Evolutionary conservation across 192 early-diverging fungal genomes (phyloP), one percentile per base, ranked within the genome.

Genomic region (Mycoemilia scoparia): DNA sequence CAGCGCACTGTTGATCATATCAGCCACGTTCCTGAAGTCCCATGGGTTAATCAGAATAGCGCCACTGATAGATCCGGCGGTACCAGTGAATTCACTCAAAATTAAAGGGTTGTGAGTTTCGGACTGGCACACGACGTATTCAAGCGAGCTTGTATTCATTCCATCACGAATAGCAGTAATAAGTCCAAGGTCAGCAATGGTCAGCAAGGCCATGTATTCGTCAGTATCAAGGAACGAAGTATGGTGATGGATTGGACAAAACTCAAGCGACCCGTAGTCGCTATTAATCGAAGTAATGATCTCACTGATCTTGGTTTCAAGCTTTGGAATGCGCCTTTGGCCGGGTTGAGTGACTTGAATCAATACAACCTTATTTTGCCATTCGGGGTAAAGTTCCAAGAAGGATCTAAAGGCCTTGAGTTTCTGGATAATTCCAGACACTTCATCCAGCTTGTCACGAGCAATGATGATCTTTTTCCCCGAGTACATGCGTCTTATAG

Each of bases 131-230:
- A 95, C 78, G 7, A 90, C 76, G 51, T 77, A 95, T 54, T 95
- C 88, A 38, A 91, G 80, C 29, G 77, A 82, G 9, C 82, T 84
- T 1, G 91, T 92, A 49, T 96, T 96, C 95, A 98, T 96, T 12
- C 91, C 95, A 46, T 98, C 95, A 18, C 88, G 76, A 11, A 92
- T 70, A 20, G 75, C 69, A 0, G 91, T 95, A 43, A 91, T 91
- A 31, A 98, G 52, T 0, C 76, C 87, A 14, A 88, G 66, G 48
- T 98, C 88, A n/a, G 95, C 95, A 9, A 89, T 73, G 38, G 71
- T 76, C 8, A 98, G 64, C 23, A 98, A 56, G 0, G 87, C 87
- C 52, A 78, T 91, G 60, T 92, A 98, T 49, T 98, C 91, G 52
- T 98, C 89, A 4, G 73, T 75, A 37, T 90, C 87, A 36, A 98